A percentile compares a stretch with the other conserved stretches of the same genome.
Conservation (phyloP, 2,329 filamentous ascomycete genomes). For the Fusarium sp. region DNA sequence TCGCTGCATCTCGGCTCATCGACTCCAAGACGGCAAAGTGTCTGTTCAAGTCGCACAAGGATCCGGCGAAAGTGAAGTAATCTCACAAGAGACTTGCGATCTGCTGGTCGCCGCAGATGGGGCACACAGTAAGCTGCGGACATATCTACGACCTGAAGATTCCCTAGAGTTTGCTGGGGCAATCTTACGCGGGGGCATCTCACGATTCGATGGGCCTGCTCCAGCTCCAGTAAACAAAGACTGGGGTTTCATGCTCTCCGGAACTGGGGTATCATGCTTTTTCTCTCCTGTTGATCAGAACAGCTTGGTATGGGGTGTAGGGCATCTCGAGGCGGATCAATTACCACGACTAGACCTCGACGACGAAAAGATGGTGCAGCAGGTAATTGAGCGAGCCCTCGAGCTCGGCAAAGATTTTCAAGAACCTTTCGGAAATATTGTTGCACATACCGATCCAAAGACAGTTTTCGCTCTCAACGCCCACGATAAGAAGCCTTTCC, state of each 20-base stretch:
- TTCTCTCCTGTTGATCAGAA: constrained; percentile 57
- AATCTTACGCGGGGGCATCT: constrained; percentile 53
- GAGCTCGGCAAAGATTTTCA: constrained; percentile 51
- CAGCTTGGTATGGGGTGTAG: constrained; percentile 57
- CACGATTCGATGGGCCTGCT: constrained; percentile 50
- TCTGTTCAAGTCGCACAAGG: constrained; percentile 35
- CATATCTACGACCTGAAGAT: constrained; percentile 53
- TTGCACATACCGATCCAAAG: constrained; percentile 53
- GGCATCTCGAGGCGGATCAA: constrained; percentile 46
- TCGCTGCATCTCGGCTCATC: constrained; percentile 41
- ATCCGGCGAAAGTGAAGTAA: not conserved
- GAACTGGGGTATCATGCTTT: constrained; percentile 56
- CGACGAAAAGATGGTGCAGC: constrained; percentile 39
- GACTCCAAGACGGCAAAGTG: constrained; percentile 41
- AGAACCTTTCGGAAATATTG: constrained; percentile 55
- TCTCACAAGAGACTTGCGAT: constrained; percentile 50
- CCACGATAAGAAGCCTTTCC: constrained; percentile 58
- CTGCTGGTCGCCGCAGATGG: constrained; percentile 60
- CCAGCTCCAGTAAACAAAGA: constrained; percentile 51
- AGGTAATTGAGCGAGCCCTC: constrained; percentile 48
- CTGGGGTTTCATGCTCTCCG: constrained; percentile 56
- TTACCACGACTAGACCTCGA: constrained; percentile 21
- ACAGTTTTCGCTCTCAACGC: constrained; percentile 55
- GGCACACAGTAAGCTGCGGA: constrained; percentile 55
- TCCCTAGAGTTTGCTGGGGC: constrained; percentile 54